Percentiles rank a stretch among this genome's conserved stretches.
These are phyloP conservation scores for Cajanus cajan DNA, from an alignment of 306 rosid genomes.

Conservation along the genomic window DNA sequence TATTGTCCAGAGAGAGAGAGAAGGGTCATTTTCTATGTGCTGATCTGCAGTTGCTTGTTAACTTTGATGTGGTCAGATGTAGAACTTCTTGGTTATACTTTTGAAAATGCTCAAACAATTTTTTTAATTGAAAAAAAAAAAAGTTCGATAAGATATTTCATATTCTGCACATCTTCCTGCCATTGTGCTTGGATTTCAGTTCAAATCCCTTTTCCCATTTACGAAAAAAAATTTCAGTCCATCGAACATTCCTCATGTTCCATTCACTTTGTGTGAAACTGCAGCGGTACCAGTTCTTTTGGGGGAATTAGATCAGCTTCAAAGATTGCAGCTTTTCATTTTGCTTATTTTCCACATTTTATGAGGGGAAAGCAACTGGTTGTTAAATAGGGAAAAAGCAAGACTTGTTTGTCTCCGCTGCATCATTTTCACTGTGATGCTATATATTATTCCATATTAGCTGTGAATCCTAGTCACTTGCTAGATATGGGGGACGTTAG, in stretches of 20 bases:
- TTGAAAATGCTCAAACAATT: slow-evolving; percentile 27
- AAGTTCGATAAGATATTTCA: not conserved
- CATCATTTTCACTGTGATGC: slow-evolving; percentile 34
- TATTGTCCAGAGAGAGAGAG: slow-evolving; percentile 16
- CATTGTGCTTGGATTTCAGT: slow-evolving; percentile 29
- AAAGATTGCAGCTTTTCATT: slow-evolving; percentile 26
- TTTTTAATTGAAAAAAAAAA: not conserved
- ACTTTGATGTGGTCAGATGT: slow-evolving; percentile 25
- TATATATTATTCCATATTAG: slow-evolving; percentile 29
- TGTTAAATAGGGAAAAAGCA: not conserved
- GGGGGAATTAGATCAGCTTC: slow-evolving; percentile 37
- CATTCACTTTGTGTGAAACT: slow-evolving; percentile 27
- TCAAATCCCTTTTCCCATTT: slow-evolving; percentile 10
- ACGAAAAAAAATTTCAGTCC: slow-evolving; percentile 24
- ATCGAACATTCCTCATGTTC: slow-evolving; percentile 29
- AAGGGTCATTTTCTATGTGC: slow-evolving; percentile 17
- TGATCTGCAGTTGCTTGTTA: slow-evolving; percentile 31
- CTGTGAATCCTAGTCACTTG: slow-evolving; percentile 31
- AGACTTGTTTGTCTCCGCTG: slow-evolving; percentile 23
- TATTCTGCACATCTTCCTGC: slow-evolving; percentile 26
- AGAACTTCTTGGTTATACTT: slow-evolving; percentile 22
- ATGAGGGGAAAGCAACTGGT: slow-evolving; percentile 17
- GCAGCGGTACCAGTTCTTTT: slow-evolving; percentile 19
- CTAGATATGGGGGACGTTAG: slow-evolving; percentile 66
- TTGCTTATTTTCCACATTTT: slow-evolving; percentile 26